These are phyloP conservation scores for Abrus precatorius DNA, from an alignment of 306 rosid genomes.

Conservation along the genomic window DNA sequence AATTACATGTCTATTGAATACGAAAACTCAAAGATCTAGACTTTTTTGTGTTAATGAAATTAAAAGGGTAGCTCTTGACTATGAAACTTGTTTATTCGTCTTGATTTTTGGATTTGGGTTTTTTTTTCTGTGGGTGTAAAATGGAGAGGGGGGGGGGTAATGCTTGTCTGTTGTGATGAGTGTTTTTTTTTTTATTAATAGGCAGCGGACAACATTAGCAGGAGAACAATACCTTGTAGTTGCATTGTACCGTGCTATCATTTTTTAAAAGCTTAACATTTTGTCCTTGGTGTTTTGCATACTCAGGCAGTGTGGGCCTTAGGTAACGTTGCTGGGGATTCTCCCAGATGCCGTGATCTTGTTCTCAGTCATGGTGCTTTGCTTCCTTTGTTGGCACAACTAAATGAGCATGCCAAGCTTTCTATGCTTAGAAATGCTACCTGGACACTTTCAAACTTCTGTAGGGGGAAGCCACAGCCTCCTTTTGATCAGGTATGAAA, in stretches of 20 bases:
- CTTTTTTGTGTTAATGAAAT: background rate
- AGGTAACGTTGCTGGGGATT: slow-evolving; percentile 98
- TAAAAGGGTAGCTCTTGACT: background rate
- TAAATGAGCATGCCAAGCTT: slow-evolving; percentile 93
- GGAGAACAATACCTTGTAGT: slow-evolving; percentile 1
- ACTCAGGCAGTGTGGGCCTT: slow-evolving; percentile 93
- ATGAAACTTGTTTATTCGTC: slow-evolving; percentile 4
- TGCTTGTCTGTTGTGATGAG: slow-evolving; percentile 11
- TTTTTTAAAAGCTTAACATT: slow-evolving; percentile 22
- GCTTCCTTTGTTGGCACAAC: slow-evolving; percentile 83
- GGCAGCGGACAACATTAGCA: background rate
- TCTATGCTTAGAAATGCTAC: slow-evolving; percentile 98
- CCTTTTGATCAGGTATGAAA: slow-evolving; percentile 84
- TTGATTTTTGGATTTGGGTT: slow-evolving; percentile 31
- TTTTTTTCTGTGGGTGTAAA: background rate
- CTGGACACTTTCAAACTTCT: slow-evolving; percentile 94
- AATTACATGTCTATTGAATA: background rate
- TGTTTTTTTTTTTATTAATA: slow-evolving; percentile 12
- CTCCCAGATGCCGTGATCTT: slow-evolving; percentile 94
- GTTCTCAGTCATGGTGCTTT: slow-evolving; percentile 88
- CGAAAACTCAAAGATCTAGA: background rate
- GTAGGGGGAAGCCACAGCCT: slow-evolving; percentile 99
- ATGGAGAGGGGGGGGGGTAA: background rate
- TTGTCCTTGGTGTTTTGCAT: slow-evolving; percentile 18
- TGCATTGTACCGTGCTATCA: background rate